Evolutionary conservation across 2,329 filamentous ascomycete genomes (phyloP), one percentile per base, ranked within the genome.

Genomic region (Paraconiothyrium brasiliense): DNA sequence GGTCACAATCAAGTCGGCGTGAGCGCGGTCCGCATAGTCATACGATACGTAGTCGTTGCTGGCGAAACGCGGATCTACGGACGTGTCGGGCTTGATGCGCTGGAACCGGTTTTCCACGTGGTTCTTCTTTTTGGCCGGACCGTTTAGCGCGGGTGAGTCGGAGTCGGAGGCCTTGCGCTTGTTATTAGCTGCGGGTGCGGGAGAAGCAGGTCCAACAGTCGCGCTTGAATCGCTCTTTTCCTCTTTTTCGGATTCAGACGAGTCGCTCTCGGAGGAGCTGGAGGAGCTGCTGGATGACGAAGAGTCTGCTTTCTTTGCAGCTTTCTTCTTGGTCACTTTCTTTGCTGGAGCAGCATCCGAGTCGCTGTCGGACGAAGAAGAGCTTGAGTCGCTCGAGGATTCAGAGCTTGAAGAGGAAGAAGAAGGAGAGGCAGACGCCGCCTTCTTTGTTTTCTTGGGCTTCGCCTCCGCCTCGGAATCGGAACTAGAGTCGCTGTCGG

Each of bases 1-100:
- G 35, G 94, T 98, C 43, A 97, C 87, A 52, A 93, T 92, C 65
- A 99, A 83, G 76, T 97, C 94, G 69, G 93, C 87, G 75, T 94
- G 92, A 9, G 96, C 96, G 70, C 89, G 89, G 71, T 95, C 90
- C 27, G 94, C 94, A 81, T 98, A 99, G 66, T 91, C 90, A 77
- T 97, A 93, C 24, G 89, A 85, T 11, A 92, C 85, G 77, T 94
- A 98, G 14, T 87, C 87, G 80, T 98, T 97, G 70, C 90, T 93
- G 2, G 88, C 76, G 70, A 93, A 90, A 71, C 83, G 87, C 24
- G 87, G 84, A 71, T 93, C 90, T 60, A 92, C 90, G 65, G 82
- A 81, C 70, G 87, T 86, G 77, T 90, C 86, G 78, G 86, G 88
- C 75, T 87, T 87, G 76, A 92, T 92, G 72, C 89, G 92, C 64